A percentile compares a stretch with the other conserved stretches of the same genome.
These are phyloP conservation scores for Aureobasidium sp. DNA, from an alignment of 2,329 filamentous ascomycete species.

Conservation along the genomic window DNA sequence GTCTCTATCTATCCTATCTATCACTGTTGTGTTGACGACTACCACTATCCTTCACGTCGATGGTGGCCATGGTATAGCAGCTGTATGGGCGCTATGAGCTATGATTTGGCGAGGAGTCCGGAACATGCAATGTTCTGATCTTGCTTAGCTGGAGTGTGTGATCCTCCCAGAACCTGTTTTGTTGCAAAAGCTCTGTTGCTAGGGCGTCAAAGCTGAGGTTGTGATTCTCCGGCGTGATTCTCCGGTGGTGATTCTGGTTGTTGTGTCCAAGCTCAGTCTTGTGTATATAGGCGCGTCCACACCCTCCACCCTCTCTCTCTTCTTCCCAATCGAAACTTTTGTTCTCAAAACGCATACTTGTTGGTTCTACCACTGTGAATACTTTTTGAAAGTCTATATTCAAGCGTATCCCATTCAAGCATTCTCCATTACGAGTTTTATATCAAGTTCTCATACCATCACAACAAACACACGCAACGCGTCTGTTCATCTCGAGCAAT, in stretches of 20 bases:
- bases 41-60: neutral
- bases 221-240: neutral
- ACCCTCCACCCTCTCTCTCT: neutral
- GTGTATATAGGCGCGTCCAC: neutral
- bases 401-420: neutral
- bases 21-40: neutral
- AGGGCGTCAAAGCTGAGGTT: neutral
- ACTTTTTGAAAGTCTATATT: neutral
- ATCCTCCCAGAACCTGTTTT: neutral
- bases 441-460: neutral
- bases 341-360: neutral
- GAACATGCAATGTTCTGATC: neutral
- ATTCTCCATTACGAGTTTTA: neutral
- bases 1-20: neutral
- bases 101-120: neutral
- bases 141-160: neutral
- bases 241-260: neutral
- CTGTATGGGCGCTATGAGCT: neutral
- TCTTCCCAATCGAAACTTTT: neutral
- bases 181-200: neutral
- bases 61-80: neutral
- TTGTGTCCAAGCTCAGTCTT: neutral
- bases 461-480: conserved; percentile 5
- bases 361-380: neutral
- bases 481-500: neutral